These are phyloP conservation scores for Maudiozyma humilis DNA, from an alignment of 1,139 yeast genomes.

Conservation along the genomic window DNA sequence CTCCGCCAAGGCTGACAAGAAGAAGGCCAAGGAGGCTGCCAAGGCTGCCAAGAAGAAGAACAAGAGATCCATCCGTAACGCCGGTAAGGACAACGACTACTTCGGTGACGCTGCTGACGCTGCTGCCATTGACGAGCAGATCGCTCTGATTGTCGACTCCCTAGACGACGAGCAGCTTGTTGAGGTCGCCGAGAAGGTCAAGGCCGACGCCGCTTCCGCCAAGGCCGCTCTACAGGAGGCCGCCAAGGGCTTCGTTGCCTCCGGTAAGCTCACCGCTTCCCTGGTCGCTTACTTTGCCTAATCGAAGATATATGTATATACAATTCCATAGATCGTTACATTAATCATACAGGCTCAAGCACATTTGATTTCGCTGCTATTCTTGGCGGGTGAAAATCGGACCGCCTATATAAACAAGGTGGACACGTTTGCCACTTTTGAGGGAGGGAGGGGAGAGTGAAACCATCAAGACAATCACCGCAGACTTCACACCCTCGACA, in stretches of 20 bases:
- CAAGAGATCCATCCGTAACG: constrained; percentile 81
- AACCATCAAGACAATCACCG: too few relatives aligned
- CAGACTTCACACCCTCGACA: not conserved
- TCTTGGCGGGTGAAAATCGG: too few relatives aligned
- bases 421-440: too few relatives aligned
- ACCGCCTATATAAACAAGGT: too few relatives aligned
- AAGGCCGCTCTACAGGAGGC: constrained; percentile 43
- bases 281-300: constrained; percentile 36
- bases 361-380: too few relatives aligned
- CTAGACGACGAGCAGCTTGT: constrained; percentile 71
- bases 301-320: not conserved
- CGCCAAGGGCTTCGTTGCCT: constrained; percentile 37
- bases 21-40: constrained; percentile 96
- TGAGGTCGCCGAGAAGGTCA: constrained; percentile 55
- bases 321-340: not conserved
- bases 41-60: constrained; percentile 96
- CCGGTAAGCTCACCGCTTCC: constrained; percentile 39
- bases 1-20: constrained; percentile 54
- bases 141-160: constrained; percentile 68
- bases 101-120: constrained; percentile 70
- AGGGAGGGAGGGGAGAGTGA: too few relatives aligned
- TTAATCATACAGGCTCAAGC: not conserved
- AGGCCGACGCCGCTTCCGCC: constrained; percentile 39
- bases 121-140: constrained; percentile 65
- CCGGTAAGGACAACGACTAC: constrained; percentile 78